Conservation (phyloP, 108 stramenopile species). For the Pseudonitzschia multiseries region DNA sequence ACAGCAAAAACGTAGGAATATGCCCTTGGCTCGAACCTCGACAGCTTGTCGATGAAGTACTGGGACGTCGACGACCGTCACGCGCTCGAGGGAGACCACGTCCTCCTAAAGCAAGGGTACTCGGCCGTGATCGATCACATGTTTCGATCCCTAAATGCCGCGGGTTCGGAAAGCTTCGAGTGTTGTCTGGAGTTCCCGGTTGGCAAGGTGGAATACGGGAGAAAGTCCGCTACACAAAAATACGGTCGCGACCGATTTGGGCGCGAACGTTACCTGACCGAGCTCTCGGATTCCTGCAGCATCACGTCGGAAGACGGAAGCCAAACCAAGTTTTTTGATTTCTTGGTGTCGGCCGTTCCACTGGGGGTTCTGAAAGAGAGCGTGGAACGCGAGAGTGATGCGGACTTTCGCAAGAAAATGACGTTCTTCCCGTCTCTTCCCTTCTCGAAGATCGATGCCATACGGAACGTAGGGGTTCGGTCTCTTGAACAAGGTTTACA, state of each 20-base stretch:
- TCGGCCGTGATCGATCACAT: slow-evolving; percentile 45
- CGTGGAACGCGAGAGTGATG: neutral
- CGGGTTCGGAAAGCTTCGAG: slow-evolving; percentile 46
- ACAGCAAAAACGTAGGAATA: slow-evolving; percentile 75
- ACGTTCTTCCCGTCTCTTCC: slow-evolving; percentile 71
- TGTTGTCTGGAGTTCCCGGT: slow-evolving; percentile 46
- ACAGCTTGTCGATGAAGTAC: slow-evolving; percentile 60
- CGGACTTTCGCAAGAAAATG: slow-evolving; percentile 13
- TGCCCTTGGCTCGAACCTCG: slow-evolving; percentile 57
- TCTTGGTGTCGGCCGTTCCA: slow-evolving; percentile 70
- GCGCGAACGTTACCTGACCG: slow-evolving; percentile 21
- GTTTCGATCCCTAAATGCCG: slow-evolving; percentile 28
- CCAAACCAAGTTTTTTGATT: slow-evolving; percentile 45
- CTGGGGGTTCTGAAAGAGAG: slow-evolving; percentile 81
- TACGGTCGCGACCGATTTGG: slow-evolving; percentile 19
- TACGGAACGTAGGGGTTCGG: slow-evolving; percentile 74
- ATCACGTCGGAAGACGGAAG: slow-evolving; percentile 42
- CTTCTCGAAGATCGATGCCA: slow-evolving; percentile 64
- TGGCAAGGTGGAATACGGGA: slow-evolving; percentile 53
- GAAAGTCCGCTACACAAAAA: slow-evolving; percentile 39
- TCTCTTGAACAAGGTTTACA: slow-evolving; percentile 65
- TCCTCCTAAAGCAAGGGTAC: slow-evolving; percentile 68
- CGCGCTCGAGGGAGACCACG: slow-evolving; percentile 85
- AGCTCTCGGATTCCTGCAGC: slow-evolving; percentile 59
- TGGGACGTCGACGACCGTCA: slow-evolving; percentile 84